Conservation (phyloP, 2,329 filamentous ascomycete species). For the Cryoendolithus antarcticus region DNA sequence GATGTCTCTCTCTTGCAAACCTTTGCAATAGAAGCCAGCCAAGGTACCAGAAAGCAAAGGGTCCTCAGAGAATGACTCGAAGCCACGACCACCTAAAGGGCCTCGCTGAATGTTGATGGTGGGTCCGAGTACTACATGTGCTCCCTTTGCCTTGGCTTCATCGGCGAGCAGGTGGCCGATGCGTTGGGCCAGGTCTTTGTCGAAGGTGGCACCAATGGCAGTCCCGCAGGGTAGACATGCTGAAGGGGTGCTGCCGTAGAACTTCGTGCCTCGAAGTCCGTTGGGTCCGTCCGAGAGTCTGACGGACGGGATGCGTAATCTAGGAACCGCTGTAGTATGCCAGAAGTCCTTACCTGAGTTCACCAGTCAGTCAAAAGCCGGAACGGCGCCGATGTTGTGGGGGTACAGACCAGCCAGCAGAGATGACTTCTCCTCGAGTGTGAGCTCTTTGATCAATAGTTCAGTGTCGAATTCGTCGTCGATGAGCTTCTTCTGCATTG, state of each 20-base stretch:
- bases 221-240: slow-evolving; percentile 64
- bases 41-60: slow-evolving; percentile 64
- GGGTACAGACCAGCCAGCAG: slow-evolving; percentile 37
- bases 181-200: slow-evolving; percentile 1
- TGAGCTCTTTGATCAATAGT: slow-evolving; percentile 18
- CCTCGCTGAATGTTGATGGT: slow-evolving; percentile 19
- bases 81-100: slow-evolving; percentile 58
- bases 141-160: slow-evolving; percentile 18
- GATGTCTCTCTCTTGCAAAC: slow-evolving; percentile 60
- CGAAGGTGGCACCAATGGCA: slow-evolving; percentile 4
- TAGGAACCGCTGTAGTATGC: slow-evolving; percentile 51
- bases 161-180: slow-evolving; percentile 14
- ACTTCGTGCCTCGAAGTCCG: slow-evolving; percentile 54
- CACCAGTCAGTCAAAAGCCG: slow-evolving; percentile 64
- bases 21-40: slow-evolving; percentile 47
- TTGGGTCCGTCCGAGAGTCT: slow-evolving; percentile 59
- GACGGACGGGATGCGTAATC: slow-evolving; percentile 51
- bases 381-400: slow-evolving; percentile 26
- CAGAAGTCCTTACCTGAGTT: slow-evolving; percentile 49
- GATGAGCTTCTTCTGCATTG: not conserved
- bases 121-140: slow-evolving; percentile 16
- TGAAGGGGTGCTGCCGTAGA: slow-evolving; percentile 53
- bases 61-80: slow-evolving; percentile 79
- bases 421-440: slow-evolving; percentile 18
- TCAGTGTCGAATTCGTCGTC: slow-evolving; percentile 18